Evolutionary conservation across 257 asterid species (phyloP), one percentile per base, ranked within the genome.

Genomic region (Lithospermum erythrorhizon): DNA sequence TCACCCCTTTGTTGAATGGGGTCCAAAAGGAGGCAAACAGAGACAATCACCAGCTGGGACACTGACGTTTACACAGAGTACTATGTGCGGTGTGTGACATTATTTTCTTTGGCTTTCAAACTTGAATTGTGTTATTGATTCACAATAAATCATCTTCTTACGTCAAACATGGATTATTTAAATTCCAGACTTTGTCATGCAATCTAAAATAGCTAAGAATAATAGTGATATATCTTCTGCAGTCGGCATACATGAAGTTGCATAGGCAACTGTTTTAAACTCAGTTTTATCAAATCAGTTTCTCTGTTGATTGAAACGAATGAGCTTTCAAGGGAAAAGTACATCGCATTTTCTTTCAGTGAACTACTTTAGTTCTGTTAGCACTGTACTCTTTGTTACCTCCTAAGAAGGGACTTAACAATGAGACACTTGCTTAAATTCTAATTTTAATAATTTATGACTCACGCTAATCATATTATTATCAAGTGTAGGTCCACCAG

Each of bases 1-100:
- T 23, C 77, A 79, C 64, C 90, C 98, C 13, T 81, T 93, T 58
- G 86, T 93, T 37, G 82, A 86, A 66, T 93, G 98, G 98, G 95
- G 91, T 57, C 85, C 66, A 27, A 75, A 80, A 73, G 87, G 89
- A 52, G 89, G 74, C 58, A 62, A 72, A 53, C 80, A 61, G 70
- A 68, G 21, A 23, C 90, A 66, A n/a, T 82, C 94, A 62, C 83
- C 79, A 22, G 97, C 98, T 14, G 97, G 76, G 71, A 89, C 98
- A 17, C 72, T 89, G 65, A 93, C 97, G 32, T 77, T 93, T 65
- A 89, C 76, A 48, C 94, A 94, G 27, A 69, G 68, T 55, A 84
- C 87, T 84, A 79, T 93, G 94, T 93, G 98, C 58, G 97, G 98
- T 89, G 72, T 17, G 94, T 72, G 29, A 59, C 55, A 19, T 22